Conservation (phyloP, 129 eudicot genomes). For the Centrapalus pauciflorus region DNA sequence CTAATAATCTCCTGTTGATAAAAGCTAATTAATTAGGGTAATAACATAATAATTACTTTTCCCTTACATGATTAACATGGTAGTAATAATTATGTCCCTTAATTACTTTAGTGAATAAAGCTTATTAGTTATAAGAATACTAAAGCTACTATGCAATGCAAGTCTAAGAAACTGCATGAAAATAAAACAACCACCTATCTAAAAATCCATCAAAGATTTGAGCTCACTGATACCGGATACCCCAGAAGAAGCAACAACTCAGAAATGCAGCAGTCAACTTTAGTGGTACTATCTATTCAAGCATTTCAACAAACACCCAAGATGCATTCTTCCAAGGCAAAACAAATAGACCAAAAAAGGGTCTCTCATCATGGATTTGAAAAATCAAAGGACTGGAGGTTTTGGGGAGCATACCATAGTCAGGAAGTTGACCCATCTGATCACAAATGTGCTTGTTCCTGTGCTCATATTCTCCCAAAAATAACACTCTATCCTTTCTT, state of each 20-base stretch:
- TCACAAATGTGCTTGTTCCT: constrained; percentile 77
- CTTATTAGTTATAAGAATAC: too few relatives aligned
- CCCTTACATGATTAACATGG: too few relatives aligned
- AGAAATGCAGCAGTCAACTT: not conserved
- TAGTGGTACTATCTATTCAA: not conserved
- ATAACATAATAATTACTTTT: too few relatives aligned
- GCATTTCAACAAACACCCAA: constrained; percentile 8
- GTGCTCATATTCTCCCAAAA: constrained; percentile 37
- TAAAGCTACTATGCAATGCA: too few relatives aligned
- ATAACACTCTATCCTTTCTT: not conserved
- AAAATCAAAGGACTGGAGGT: not conserved
- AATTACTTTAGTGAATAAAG: too few relatives aligned
- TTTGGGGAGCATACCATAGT: constrained; percentile 46
- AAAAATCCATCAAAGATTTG: not conserved
- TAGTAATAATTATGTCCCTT: too few relatives aligned
- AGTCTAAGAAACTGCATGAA: constrained; percentile 6
- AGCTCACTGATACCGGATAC: not conserved
- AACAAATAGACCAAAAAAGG: not conserved
- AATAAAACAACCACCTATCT: not conserved
- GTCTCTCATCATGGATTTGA: not conserved
- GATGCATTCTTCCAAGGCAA: not conserved
- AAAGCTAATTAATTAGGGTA: too few relatives aligned
- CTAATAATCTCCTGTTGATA: too few relatives aligned
- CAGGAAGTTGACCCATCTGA: constrained; percentile 79
- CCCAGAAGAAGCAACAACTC: not conserved